phyloP scores from a whole-genome alignment of 441 rosid genomes.

The Eugenia klotzschiana region DNA sequence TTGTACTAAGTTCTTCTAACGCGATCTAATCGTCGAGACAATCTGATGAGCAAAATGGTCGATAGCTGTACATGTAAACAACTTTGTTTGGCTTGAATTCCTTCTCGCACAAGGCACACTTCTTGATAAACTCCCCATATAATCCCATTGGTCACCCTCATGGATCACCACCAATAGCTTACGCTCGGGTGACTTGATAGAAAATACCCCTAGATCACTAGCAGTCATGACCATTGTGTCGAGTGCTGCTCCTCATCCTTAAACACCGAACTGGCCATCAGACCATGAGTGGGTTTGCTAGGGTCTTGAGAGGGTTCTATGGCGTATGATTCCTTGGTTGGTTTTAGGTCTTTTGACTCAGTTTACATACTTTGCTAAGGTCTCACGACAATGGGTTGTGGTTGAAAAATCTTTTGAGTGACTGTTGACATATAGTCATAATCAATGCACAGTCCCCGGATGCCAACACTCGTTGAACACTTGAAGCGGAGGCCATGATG shows the following conservation, averaged over 20 bases:
- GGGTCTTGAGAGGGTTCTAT: neutral
- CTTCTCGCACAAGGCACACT: neutral
- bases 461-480: neutral
- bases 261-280: neutral
- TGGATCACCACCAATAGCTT: neutral
- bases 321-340: neutral
- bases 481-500: no score
- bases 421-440: neutral
- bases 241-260: neutral
- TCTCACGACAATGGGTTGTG: accelerated
- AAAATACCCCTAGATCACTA: neutral
- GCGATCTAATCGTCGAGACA: conserved; percentile 12
- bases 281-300: neutral
- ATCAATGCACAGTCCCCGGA: neutral
- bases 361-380: neutral
- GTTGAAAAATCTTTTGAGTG: neutral
- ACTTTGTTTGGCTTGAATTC: neutral
- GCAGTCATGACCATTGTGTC: neutral
- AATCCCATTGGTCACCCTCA: neutral
- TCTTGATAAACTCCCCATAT: neutral
- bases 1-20: conserved; percentile 13
- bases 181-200: neutral
- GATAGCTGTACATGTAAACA: conserved; percentile 3
- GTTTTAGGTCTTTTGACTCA: neutral
- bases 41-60: conserved; percentile 19